Evolutionary conservation across 306 rosid genomes (phyloP).

Genomic region (Cicer bijugum): DNA sequence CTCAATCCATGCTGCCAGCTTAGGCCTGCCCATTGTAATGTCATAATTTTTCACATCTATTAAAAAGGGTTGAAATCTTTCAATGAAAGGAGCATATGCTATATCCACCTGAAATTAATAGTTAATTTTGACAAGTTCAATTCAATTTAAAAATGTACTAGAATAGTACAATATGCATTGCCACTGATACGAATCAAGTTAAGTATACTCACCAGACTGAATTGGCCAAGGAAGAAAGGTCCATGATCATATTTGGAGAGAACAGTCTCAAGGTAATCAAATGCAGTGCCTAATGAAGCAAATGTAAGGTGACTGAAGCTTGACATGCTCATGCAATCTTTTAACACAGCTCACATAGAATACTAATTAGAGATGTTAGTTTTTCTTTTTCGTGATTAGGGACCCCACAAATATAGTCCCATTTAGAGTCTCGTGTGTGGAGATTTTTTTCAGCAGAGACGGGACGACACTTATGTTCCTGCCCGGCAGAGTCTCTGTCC

Average conservation of each 20-base stretch:
- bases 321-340: neutral
- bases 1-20: constrained; percentile 72
- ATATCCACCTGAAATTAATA: constrained; percentile 72
- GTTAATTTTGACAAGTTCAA: neutral
- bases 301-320: constrained; percentile 9
- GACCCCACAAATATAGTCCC: too few relatives aligned
- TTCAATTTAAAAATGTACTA: constrained; percentile 4
- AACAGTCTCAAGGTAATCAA: constrained; percentile 70
- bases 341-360: neutral
- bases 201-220: constrained; percentile 64
- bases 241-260: constrained; percentile 78
- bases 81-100: constrained; percentile 85
- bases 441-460: too few relatives aligned
- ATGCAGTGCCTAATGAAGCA: constrained; percentile 56
- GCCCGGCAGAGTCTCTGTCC: too few relatives aligned
- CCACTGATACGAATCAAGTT: neutral
- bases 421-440: too few relatives aligned
- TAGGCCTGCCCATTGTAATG: constrained; percentile 72
- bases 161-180: neutral
- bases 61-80: constrained; percentile 68
- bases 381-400: too few relatives aligned
- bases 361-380: too few relatives aligned
- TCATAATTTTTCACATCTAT: constrained; percentile 66
- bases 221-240: constrained; percentile 82
- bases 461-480: too few relatives aligned